These are phyloP conservation scores for Naematelia aurantialba DNA, from an alignment of 768 basidiomycete species.

Conservation along the genomic window DNA sequence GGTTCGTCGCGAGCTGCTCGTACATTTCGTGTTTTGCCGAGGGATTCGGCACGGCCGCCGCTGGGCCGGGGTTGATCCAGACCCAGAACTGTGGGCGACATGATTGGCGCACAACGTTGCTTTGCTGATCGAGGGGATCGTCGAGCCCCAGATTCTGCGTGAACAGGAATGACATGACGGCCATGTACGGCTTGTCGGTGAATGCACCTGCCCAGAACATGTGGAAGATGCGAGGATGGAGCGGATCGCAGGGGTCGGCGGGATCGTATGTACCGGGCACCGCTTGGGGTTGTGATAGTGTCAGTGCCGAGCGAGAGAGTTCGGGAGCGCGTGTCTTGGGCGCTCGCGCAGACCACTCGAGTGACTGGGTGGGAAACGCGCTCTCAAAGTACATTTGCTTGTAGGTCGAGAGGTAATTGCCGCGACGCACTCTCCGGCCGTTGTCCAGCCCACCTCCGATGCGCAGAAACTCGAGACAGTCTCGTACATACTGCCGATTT, in stretches of 20 bases:
- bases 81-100: constrained; percentile 94
- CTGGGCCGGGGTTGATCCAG: constrained; percentile 98
- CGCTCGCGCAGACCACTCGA: constrained; percentile 18
- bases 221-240: constrained; percentile 85
- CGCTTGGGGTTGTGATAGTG: constrained; percentile 37
- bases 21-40: constrained; percentile 78
- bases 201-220: constrained; percentile 99
- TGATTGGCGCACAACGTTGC: constrained; percentile 48
- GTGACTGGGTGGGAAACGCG: constrained; percentile 48
- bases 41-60: constrained; percentile 81
- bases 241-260: constrained; percentile 67
- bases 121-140: constrained; percentile 55
- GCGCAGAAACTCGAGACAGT: constrained; percentile 92
- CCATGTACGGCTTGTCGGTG: constrained; percentile 97
- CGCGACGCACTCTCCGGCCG: constrained; percentile 67
- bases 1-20: constrained; percentile 68
- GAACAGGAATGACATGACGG: constrained; percentile 87
- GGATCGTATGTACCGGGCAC: constrained; percentile 34
- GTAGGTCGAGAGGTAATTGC: constrained; percentile 70
- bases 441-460: constrained; percentile 84
- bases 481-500: constrained; percentile 76
- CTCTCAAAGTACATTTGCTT: constrained; percentile 81
- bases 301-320: constrained; percentile 35
- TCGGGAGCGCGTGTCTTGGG: constrained; percentile 21
- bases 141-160: constrained; percentile 91